These are phyloP conservation scores for Nannochloropsis salina DNA, from an alignment of 108 stramenopile species.

Conservation along the genomic window DNA sequence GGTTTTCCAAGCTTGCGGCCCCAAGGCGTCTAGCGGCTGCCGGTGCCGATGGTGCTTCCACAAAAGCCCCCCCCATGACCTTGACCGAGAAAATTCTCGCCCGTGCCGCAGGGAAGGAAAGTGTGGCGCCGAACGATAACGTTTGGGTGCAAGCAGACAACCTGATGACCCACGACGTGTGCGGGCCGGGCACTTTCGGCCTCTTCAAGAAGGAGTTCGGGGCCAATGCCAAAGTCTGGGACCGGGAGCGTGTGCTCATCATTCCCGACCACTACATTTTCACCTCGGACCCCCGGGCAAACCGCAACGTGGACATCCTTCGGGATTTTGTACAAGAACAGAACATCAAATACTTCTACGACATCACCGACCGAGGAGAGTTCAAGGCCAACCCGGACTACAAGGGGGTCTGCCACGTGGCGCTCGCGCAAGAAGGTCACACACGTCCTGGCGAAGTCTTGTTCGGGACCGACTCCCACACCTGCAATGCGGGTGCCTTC, in stretches of 20 bases:
- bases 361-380: constrained; percentile 47
- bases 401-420: constrained; percentile 49
- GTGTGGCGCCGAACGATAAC: constrained; percentile 40
- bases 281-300: constrained; percentile 43
- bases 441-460: constrained; percentile 43
- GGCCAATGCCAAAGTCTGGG: constrained; percentile 41
- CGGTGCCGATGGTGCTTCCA: not conserved
- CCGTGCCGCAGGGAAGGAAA: constrained; percentile 24
- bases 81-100: constrained; percentile 48
- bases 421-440: constrained; percentile 46
- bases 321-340: constrained; percentile 40
- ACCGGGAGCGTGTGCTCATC: constrained; percentile 42
- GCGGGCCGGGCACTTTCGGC: constrained; percentile 47
- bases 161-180: constrained; percentile 46
- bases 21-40: not conserved
- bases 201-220: constrained; percentile 48
- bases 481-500: constrained; percentile 46
- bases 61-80: constrained; percentile 33
- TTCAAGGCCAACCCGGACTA: constrained; percentile 50
- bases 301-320: constrained; percentile 47
- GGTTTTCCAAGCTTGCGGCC: not conserved
- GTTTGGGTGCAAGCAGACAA: constrained; percentile 47
- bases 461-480: constrained; percentile 49
- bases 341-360: constrained; percentile 47
- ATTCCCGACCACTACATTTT: constrained; percentile 51